Percentiles rank a stretch among this genome's conserved stretches.
Evolutionary conservation across 2,329 filamentous ascomycete genomes (phyloP).

Genomic region (Teratosphaeriaceae sp.): DNA sequence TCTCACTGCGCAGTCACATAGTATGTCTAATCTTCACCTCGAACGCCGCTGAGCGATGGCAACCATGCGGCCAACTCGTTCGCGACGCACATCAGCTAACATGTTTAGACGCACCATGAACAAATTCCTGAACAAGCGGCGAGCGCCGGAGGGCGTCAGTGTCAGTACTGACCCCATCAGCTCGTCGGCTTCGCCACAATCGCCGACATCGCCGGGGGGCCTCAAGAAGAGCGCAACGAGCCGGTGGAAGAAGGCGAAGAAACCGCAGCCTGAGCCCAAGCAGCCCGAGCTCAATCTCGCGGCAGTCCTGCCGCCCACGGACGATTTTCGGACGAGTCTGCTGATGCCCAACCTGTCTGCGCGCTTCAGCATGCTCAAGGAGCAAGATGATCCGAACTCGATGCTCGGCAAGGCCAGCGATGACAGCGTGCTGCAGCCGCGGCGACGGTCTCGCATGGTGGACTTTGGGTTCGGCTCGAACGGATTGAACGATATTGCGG

Average conservation of each 20-base stretch:
- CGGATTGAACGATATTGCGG: conserved; percentile 74
- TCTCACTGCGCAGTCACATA: conserved; percentile 1
- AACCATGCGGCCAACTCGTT: conserved; percentile 8
- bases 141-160: conserved; percentile 52
- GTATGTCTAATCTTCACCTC: conserved; percentile 4
- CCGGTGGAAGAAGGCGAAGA: conserved; percentile 45
- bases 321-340: conserved; percentile 92
- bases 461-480: conserved; percentile 58
- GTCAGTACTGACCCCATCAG: conserved; percentile 15
- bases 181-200: conserved; percentile 10
- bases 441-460: conserved; percentile 68
- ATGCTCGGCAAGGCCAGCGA: conserved; percentile 91
- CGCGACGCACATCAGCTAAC: conserved; percentile 9
- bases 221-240: conserved; percentile 26
- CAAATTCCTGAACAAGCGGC: conserved; percentile 68
- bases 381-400: conserved; percentile 86
- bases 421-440: conserved; percentile 82
- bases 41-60: conserved; percentile 9
- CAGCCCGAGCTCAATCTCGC: conserved; percentile 66
- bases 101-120: conserved; percentile 52
- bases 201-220: conserved; percentile 15
- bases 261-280: conserved; percentile 40
- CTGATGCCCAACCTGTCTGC: conserved; percentile 93
- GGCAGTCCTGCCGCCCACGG: conserved; percentile 66
- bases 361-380: conserved; percentile 91